phyloP scores from a whole-genome alignment of 805 yeast genomes.

The Candida suzukii region DNA sequence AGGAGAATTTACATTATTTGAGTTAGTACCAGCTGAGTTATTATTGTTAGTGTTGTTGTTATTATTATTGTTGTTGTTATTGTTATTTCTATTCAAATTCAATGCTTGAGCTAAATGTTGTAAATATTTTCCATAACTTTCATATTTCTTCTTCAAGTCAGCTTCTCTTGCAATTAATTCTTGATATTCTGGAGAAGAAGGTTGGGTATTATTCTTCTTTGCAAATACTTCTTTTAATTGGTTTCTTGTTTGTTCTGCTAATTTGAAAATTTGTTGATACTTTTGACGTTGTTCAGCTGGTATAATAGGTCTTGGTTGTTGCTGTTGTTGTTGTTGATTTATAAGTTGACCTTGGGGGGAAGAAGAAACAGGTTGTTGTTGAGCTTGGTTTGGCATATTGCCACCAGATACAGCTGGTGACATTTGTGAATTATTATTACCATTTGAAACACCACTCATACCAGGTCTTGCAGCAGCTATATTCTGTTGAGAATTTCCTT shows the following conservation, averaged over 20 bases:
- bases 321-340: neutral
- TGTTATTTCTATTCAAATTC: neutral
- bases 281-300: conserved; percentile 27
- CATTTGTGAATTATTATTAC: neutral
- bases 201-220: conserved; percentile 34
- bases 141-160: conserved; percentile 37
- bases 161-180: conserved; percentile 42
- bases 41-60: conserved; percentile 2
- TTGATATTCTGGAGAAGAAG: conserved; percentile 38
- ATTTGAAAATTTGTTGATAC: conserved; percentile 36
- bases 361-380: too few species aligned
- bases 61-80: neutral
- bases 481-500: conserved; percentile 7
- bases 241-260: conserved; percentile 41
- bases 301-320: conserved; percentile 14
- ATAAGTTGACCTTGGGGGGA: too few species aligned
- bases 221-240: conserved; percentile 44
- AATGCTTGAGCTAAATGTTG: conserved; percentile 31
- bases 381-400: neutral
- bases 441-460: conserved; percentile 10
- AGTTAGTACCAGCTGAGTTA: conserved; percentile 6
- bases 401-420: neutral
- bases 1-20: neutral
- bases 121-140: conserved; percentile 35
- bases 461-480: conserved; percentile 16